These are phyloP conservation scores for Penicillium freii DNA, from an alignment of 2,329 filamentous ascomycete genomes.

Conservation along the genomic window DNA sequence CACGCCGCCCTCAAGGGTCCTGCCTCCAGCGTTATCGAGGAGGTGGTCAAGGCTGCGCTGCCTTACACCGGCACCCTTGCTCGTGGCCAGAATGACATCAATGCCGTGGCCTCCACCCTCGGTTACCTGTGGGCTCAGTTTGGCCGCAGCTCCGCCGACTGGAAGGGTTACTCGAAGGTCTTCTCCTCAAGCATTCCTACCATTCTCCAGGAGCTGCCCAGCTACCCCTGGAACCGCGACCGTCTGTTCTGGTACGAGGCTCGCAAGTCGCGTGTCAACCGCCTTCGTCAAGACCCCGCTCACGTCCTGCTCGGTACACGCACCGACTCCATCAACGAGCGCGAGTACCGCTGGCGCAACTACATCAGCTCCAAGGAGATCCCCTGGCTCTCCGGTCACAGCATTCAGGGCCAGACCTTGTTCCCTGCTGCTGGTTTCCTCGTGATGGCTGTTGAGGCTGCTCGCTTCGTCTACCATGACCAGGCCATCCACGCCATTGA, in stretches of 20 bases:
- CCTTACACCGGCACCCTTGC: constrained; percentile 8
- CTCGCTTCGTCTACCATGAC: neutral
- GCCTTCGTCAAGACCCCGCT: neutral
- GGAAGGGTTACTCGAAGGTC: neutral
- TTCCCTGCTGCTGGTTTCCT: constrained; percentile 19
- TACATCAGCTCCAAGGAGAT: constrained; percentile 41
- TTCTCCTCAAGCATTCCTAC: neutral
- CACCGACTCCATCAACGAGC: constrained; percentile 2
- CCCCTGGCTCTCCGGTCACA: constrained; percentile 49
- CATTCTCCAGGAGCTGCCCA: constrained; percentile 8
- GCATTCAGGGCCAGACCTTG: constrained; percentile 25
- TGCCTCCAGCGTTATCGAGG: constrained; percentile 9
- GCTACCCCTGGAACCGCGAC: constrained; percentile 14
- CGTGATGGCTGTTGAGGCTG: constrained; percentile 22
- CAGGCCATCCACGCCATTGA: constrained; percentile 2
- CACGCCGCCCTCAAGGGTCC: constrained; percentile 36
- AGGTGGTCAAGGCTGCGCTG: constrained; percentile 1
- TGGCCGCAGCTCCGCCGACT: constrained; percentile 6
- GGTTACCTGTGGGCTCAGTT: constrained; percentile 1
- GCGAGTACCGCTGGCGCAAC: constrained; percentile 43
- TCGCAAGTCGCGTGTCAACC: neutral
- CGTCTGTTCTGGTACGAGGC: constrained; percentile 8
- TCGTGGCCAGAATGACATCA: neutral
- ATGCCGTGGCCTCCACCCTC: neutral
- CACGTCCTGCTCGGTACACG: constrained; percentile 6